A percentile compares a stretch with the other conserved stretches of the same genome.
These are phyloP conservation scores for Sarcodon aspratus DNA, from an alignment of 768 basidiomycete species.

Conservation along the genomic window DNA sequence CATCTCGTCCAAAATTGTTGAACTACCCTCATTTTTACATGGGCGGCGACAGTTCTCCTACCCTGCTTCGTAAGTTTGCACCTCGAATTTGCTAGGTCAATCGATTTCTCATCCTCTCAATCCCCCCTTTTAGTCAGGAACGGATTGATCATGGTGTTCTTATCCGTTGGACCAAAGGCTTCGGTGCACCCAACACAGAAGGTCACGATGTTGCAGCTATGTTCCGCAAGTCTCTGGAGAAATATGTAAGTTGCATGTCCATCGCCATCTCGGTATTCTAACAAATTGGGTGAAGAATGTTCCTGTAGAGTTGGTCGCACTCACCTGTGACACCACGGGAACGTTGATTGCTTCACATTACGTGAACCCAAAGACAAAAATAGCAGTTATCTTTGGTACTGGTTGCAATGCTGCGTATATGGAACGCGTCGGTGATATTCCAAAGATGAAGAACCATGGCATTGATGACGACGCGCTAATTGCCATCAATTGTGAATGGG, in stretches of 20 bases:
- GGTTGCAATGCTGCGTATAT: constrained; percentile 98
- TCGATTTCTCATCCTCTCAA: neutral
- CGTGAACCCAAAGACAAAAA: constrained; percentile 82
- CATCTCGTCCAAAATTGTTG: constrained; percentile 2
- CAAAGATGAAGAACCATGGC: constrained; percentile 73
- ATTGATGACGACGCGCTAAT: constrained; percentile 59
- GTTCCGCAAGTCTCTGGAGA: constrained; percentile 75
- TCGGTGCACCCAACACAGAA: constrained; percentile 85
- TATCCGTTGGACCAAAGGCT: constrained; percentile 99
- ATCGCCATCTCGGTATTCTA: neutral
- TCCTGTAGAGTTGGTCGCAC: constrained; percentile 72
- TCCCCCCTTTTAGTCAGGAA: constrained; percentile 53
- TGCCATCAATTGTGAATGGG: constrained; percentile 98
- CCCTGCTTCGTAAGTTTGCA: constrained; percentile 67
- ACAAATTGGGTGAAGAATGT: constrained; percentile 41
- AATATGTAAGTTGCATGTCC: constrained; percentile 41
- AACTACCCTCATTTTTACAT: constrained; percentile 7
- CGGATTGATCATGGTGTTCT: constrained; percentile 89
- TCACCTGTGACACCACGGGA: constrained; percentile 98
- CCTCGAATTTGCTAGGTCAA: neutral
- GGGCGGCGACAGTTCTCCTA: constrained; percentile 67
- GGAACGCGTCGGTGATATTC: constrained; percentile 78
- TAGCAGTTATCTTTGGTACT: constrained; percentile 95
- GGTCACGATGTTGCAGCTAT: constrained; percentile 88
- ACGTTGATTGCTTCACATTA: constrained; percentile 96